phyloP scores from a whole-genome alignment of 768 basidiomycete species.

The Podaxis sp. region DNA sequence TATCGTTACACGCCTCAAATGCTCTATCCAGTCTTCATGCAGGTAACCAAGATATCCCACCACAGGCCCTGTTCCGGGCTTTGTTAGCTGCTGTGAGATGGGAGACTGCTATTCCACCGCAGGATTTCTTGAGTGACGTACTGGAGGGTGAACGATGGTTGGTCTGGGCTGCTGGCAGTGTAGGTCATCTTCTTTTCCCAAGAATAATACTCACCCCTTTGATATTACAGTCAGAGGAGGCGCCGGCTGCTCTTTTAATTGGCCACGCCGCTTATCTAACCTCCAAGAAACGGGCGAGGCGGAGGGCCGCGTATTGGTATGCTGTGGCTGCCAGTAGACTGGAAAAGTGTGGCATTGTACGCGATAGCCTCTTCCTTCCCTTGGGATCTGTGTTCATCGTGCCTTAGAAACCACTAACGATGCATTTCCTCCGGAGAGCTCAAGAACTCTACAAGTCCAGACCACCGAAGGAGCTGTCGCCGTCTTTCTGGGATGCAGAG shows the following conservation, averaged over 20 bases:
- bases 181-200: constrained; percentile 37
- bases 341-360: constrained; percentile 83
- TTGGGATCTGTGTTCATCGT: constrained; percentile 6
- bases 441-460: constrained; percentile 57
- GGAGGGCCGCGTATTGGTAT: constrained; percentile 81
- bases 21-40: constrained; percentile 53
- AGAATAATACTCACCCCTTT: constrained; percentile 20
- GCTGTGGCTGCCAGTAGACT: constrained; percentile 71
- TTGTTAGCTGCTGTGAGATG: constrained; percentile 73
- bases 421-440: constrained; percentile 76
- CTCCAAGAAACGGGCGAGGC: constrained; percentile 49
- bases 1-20: constrained; percentile 60
- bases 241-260: constrained; percentile 73
- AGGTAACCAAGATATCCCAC: constrained; percentile 46
- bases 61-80: constrained; percentile 67
- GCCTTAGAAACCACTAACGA: constrained; percentile 77
- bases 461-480: constrained; percentile 62
- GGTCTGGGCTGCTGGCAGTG: constrained; percentile 81
- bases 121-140: constrained; percentile 55
- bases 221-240: constrained; percentile 60
- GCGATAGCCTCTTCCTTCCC: constrained; percentile 27
- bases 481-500: constrained; percentile 81
- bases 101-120: constrained; percentile 61
- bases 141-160: constrained; percentile 85
- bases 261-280: constrained; percentile 80